A percentile compares a stretch with the other conserved stretches of the same genome.
Evolutionary conservation across 1,284 basidiomycete genomes (phyloP).

Genomic region (Veloboletus limbatus): DNA sequence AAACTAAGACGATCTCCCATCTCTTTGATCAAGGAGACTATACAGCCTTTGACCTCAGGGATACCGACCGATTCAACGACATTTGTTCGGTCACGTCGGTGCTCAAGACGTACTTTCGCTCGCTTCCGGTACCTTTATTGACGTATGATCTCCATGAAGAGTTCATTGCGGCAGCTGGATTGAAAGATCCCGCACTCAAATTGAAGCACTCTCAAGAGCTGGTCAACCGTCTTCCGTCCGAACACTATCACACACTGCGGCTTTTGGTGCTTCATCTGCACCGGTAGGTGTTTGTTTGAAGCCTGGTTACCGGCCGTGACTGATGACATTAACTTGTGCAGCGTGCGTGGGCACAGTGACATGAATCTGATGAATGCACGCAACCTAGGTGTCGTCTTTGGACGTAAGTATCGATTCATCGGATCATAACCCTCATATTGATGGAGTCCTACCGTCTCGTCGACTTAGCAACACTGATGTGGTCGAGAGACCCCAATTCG

Average conservation of each 20-base stretch:
- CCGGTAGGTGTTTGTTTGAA: conserved; percentile 48
- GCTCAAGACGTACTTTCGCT: conserved; percentile 95
- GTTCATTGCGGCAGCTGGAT: conserved; percentile 75
- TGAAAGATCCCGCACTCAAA: conserved; percentile 65
- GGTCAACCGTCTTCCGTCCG: conserved; percentile 75
- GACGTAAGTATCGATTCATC: conserved; percentile 65
- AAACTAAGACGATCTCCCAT: conserved; percentile 91
- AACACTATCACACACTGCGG: conserved; percentile 86
- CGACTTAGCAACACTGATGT: conserved; percentile 83
- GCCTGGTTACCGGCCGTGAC: background rate
- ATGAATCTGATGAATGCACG: conserved; percentile 92
- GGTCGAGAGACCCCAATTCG: conserved; percentile 79
- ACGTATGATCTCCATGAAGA: conserved; percentile 91
- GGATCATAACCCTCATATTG: background rate
- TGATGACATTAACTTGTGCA: conserved; percentile 30
- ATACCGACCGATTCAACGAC: conserved; percentile 92
- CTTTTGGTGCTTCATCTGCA: conserved; percentile 86
- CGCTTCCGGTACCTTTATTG: conserved; percentile 85
- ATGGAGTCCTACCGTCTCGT: conserved; percentile 13
- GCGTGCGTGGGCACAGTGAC: conserved; percentile 67
- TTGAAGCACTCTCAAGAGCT: conserved; percentile 64
- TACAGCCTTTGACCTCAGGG: conserved; percentile 80
- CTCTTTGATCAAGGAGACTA: conserved; percentile 94
- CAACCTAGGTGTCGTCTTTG: conserved; percentile 99
- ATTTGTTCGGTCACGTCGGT: conserved; percentile 96